Base-by-base conservation (phyloP, 140 eudicot species). In the Ambrosia hybrid region DNA sequence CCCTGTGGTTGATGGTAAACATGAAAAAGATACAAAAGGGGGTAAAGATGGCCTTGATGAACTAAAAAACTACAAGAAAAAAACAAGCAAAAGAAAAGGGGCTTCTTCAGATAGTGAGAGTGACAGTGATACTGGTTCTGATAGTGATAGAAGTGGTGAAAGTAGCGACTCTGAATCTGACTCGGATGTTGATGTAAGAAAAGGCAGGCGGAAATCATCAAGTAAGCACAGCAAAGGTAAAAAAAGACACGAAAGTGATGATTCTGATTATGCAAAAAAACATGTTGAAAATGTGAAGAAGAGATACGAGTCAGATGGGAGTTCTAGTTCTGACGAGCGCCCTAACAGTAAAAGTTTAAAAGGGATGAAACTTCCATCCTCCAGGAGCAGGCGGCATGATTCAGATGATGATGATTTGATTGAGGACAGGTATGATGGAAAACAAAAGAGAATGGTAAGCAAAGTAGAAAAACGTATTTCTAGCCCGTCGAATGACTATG, bases 111-210 rank as follows among this genome's bases (percentile, higher is more conserved):
- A 89, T 73, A 67, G 76, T 61, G 83, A 21, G 49, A 73, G 67
- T 49, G 81, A 67, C 5, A 77, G 76, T 57, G 83, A 70, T n/a
- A 78, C 79, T 0, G 85, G 78, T 65, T 37, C 65, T 7, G 10
- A 30, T 70, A 70, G 78, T 9, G 85, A 80, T 60, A 62, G 75
- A 66, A 73, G 77, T 60, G 73, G 57, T 65, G 45, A 51, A 6
- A 21, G 30, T 21, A 57, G 80, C n/a, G 60, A 51, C 33, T 15
- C 56, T 38, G 66, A 70, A n/a, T 75, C 84, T 53, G 84, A 79
- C 21, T 90, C 88, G 65, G 92, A 81, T 78, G 60, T 62, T 56
- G 89, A 70, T 78, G 39, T 51, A 73, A 72, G 63, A 75, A 82
- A 80, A 75, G 65, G 73, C 55, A 79, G 62, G 33, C 60, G 45